Conservation (phyloP, 192 early-diverging fungal genomes). For the Oehlia diaphana region DNA sequence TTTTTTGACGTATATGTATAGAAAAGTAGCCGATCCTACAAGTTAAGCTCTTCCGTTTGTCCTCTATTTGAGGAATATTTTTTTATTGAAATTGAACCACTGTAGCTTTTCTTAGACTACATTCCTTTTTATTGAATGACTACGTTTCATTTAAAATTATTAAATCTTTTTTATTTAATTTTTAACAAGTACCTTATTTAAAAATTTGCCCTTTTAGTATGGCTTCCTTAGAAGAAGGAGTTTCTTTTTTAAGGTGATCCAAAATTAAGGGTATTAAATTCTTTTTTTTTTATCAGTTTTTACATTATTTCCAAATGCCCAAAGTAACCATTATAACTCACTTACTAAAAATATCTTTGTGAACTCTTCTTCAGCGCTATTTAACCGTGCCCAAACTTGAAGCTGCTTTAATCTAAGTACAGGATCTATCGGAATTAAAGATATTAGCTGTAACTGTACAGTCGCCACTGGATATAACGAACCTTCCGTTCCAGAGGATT, state of each 20-base stretch:
- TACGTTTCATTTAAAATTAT: no score
- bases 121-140: background rate
- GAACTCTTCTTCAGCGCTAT: background rate
- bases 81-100: background rate
- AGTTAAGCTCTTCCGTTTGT: background rate
- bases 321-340: no score
- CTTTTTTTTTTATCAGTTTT: background rate
- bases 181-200: no score
- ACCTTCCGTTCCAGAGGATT: no score
- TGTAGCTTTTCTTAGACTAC: background rate
- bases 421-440: background rate
- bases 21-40: background rate
- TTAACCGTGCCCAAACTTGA: background rate
- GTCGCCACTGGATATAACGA: no score
- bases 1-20: no score
- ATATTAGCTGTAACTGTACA: no score
- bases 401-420: background rate
- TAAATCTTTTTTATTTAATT: no score
- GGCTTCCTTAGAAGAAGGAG: no score
- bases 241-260: no score
- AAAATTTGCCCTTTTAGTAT: background rate
- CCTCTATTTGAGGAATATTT: background rate
- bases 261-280: background rate
- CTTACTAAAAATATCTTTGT: background rate
- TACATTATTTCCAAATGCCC: no score